phyloP scores from a whole-genome alignment of 495 filamentous ascomycete species.

The Xylaria nigripes region DNA sequence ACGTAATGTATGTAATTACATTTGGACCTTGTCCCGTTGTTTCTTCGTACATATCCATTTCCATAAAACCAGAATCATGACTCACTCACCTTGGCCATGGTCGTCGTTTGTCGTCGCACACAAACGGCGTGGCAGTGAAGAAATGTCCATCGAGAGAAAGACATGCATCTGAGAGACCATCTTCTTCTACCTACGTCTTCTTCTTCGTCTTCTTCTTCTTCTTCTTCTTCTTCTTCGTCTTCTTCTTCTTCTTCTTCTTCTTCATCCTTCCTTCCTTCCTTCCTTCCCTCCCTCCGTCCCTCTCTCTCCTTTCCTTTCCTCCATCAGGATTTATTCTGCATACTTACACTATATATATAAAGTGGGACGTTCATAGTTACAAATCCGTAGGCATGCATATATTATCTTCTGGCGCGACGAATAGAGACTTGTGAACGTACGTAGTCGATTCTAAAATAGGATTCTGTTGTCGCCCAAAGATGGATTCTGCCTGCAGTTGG shows the following conservation, averaged over 20 bases:
- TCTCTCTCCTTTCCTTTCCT: too few species aligned
- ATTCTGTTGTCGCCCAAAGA: constrained; percentile 3
- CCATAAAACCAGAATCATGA: background rate
- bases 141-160: background rate
- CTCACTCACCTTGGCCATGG: background rate
- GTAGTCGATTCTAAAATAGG: constrained; percentile 8
- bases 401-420: background rate
- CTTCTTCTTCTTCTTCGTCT: background rate
- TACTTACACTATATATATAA: background rate
- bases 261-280: background rate
- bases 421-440: background rate
- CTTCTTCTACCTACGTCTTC: background rate
- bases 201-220: background rate
- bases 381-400: background rate
- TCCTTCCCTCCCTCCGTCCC: too few species aligned
- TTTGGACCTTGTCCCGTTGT: background rate
- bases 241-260: background rate
- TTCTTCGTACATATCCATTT: background rate
- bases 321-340: too few species aligned
- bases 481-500: background rate
- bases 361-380: background rate
- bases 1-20: constrained; percentile 13
- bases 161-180: background rate
- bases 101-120: background rate
- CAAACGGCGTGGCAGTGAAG: background rate